Evolutionary conservation across 805 yeast genomes (phyloP).

Genomic region (Zygosaccharomyces bailii): DNA sequence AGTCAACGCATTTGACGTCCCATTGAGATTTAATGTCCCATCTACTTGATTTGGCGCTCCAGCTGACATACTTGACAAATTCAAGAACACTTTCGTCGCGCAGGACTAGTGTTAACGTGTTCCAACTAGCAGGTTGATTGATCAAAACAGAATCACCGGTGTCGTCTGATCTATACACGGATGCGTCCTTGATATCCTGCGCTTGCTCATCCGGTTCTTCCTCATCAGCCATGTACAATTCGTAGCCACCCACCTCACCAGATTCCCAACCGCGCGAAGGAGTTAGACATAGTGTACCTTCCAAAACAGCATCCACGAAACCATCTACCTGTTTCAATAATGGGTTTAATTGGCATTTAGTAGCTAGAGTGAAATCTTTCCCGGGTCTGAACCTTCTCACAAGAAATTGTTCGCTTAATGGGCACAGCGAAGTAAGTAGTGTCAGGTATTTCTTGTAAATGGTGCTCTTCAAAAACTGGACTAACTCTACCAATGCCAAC

Average conservation of each 20-base stretch:
- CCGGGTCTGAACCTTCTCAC: slow-evolving; percentile 94
- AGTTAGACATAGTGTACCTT: slow-evolving; percentile 78
- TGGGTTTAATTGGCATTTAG: slow-evolving; percentile 45
- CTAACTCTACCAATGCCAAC: slow-evolving; percentile 47
- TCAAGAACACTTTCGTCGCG: slow-evolving; percentile 85
- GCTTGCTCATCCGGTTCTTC: slow-evolving; percentile 35
- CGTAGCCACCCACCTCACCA: slow-evolving; percentile 95
- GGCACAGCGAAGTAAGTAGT: slow-evolving; percentile 56
- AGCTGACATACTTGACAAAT: slow-evolving; percentile 88
- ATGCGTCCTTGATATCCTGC: slow-evolving; percentile 68
- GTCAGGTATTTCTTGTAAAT: slow-evolving; percentile 70
- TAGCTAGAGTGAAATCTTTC: slow-evolving; percentile 86
- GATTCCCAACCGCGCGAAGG: slow-evolving; percentile 79
- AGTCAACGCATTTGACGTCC: slow-evolving; percentile 56
- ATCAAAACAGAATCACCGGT: slow-evolving; percentile 74
- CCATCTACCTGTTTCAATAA: slow-evolving; percentile 35
- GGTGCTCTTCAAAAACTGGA: slow-evolving; percentile 54
- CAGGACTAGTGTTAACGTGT: slow-evolving; percentile 67
- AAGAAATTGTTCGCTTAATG: slow-evolving; percentile 62
- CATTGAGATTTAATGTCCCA: slow-evolving; percentile 87
- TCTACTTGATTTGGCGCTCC: slow-evolving; percentile 82
- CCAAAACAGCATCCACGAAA: slow-evolving; percentile 51
- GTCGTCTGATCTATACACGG: slow-evolving; percentile 60
- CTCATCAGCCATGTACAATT: slow-evolving; percentile 74
- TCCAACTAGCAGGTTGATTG: slow-evolving; percentile 82